phyloP scores from a whole-genome alignment of 176 grass and related monocot genomes.

The Zea mays region DNA sequence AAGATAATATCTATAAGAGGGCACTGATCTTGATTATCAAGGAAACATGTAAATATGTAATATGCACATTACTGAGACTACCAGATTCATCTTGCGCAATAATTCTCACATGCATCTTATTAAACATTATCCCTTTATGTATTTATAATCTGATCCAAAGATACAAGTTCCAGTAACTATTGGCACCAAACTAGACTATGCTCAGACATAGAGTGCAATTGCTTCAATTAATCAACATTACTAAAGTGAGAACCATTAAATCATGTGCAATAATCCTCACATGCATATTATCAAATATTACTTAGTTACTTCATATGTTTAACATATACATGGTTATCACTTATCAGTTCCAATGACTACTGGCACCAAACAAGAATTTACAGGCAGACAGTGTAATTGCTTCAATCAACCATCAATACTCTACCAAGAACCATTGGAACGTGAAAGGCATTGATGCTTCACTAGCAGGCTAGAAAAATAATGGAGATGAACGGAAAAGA shows the following conservation, averaged over 20 bases:
- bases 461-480: conserved; percentile 5
- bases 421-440: neutral
- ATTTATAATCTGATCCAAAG: neutral
- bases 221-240: neutral
- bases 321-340: neutral
- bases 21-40: conserved; percentile 2
- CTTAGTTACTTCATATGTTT: neutral
- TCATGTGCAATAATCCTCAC: neutral
- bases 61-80: neutral
- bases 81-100: neutral
- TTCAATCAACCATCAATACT: neutral
- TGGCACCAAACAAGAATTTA: neutral
- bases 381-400: neutral
- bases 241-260: neutral
- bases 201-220: neutral
- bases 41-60: conserved; percentile 8
- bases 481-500: neutral
- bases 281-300: neutral
- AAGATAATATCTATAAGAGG: conserved; percentile 21
- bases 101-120: neutral
- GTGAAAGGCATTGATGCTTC: conserved; percentile 2
- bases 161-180: neutral
- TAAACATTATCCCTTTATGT: neutral
- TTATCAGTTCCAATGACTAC: neutral
- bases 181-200: conserved; percentile 7